Percentiles rank a stretch among this genome's conserved stretches.
These are phyloP conservation scores for Fusarium torreyae DNA, from an alignment of 2,329 filamentous ascomycete genomes.

Conservation along the genomic window DNA sequence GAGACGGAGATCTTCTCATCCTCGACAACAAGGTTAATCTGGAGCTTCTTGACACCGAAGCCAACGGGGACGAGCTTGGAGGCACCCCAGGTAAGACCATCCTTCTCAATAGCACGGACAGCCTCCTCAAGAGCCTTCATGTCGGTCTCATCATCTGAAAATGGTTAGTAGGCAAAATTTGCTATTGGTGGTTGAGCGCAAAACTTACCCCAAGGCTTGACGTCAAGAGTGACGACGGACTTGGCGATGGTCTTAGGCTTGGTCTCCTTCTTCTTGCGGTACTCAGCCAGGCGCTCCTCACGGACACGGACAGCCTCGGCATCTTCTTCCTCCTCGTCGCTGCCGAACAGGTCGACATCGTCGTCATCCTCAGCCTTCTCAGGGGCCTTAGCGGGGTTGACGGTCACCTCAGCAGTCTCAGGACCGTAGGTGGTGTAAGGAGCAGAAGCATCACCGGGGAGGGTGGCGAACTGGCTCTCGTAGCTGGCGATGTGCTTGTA, in stretches of 20 bases:
- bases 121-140: slow-evolving; percentile 85
- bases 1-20: slow-evolving; percentile 94
- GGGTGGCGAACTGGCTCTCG: slow-evolving; percentile 91
- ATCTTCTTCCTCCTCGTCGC: slow-evolving; percentile 94
- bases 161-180: slow-evolving; percentile 43
- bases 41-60: slow-evolving; percentile 99
- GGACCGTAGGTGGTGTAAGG: slow-evolving; percentile 93
- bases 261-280: slow-evolving; percentile 96
- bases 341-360: slow-evolving; percentile 93
- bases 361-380: slow-evolving; percentile 66
- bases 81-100: slow-evolving; percentile 96
- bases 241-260: slow-evolving; percentile 95
- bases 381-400: slow-evolving; percentile 86
- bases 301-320: slow-evolving; percentile 86
- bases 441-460: slow-evolving; percentile 92
- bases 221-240: slow-evolving; percentile 94
- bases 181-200: too few species aligned
- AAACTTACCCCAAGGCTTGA: slow-evolving; percentile 97
- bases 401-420: slow-evolving; percentile 80
- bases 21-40: slow-evolving; percentile 98
- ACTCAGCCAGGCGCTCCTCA: slow-evolving; percentile 92
- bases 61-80: slow-evolving; percentile 91
- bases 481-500: slow-evolving; percentile 98
- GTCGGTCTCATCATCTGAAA: slow-evolving; percentile 89
- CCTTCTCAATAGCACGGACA: slow-evolving; percentile 88